Evolutionary conservation across 75 land plant species (phyloP).

Genomic region (Selaginella tamariscina): DNA sequence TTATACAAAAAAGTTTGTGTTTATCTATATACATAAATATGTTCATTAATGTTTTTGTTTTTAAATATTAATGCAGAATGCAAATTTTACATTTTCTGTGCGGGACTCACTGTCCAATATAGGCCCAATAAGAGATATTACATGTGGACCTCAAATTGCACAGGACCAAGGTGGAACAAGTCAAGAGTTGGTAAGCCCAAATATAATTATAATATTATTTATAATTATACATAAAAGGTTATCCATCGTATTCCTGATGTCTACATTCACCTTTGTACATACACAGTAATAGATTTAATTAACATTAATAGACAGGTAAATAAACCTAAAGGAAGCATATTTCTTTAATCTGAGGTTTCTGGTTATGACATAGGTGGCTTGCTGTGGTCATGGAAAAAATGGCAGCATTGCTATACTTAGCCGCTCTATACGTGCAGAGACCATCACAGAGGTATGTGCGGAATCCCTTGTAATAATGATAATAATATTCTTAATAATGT

Average conservation of each 20-base stretch:
- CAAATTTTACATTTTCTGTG: conserved; percentile 65
- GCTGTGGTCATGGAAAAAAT: conserved; percentile 99
- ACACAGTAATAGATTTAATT: too few relatives aligned
- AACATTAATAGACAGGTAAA: too few relatives aligned
- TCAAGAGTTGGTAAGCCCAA: conserved; percentile 70
- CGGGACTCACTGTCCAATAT: conserved; percentile 83
- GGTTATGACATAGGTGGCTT: conserved; percentile 52
- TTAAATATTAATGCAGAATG: conserved; percentile 35
- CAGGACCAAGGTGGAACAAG: conserved; percentile 74
- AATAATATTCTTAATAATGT: too few relatives aligned
- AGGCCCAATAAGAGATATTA: conserved; percentile 93
- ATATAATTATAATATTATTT: background rate
- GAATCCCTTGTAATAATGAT: background rate
- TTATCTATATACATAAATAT: too few relatives aligned
- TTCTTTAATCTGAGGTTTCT: background rate
- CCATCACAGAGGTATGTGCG: conserved; percentile 71
- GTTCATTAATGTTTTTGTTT: background rate
- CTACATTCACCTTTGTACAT: too few relatives aligned
- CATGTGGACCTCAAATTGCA: conserved; percentile 70
- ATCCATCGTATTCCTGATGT: too few relatives aligned
- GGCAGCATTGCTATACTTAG: conserved; percentile 76
- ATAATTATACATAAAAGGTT: too few relatives aligned
- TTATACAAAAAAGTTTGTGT: too few relatives aligned
- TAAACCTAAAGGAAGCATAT: background rate
- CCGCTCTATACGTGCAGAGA: conserved; percentile 87